phyloP scores from a whole-genome alignment of 2,329 filamentous ascomycete genomes.

The Coccinonectria pachysandricola region DNA sequence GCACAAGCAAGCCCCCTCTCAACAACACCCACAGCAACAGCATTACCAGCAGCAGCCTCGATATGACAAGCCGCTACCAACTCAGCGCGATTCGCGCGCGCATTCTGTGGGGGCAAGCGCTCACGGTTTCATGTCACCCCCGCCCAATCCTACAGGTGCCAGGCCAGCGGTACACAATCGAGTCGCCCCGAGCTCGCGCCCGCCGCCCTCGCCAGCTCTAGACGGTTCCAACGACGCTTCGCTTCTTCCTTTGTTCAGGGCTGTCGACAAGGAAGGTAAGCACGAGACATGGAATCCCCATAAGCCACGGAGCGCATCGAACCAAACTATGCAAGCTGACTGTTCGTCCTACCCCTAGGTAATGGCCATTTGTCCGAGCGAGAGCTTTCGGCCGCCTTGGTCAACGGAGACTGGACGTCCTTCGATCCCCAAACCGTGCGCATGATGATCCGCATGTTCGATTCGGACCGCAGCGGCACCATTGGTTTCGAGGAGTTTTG shows the following conservation, averaged over 20 bases:
- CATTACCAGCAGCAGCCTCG: conserved; percentile 24
- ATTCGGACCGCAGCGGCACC: conserved; percentile 76
- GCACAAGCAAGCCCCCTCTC: conserved; percentile 21
- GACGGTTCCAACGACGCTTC: conserved; percentile 38
- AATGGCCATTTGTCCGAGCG: conserved; percentile 75
- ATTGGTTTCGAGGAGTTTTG: conserved; percentile 96
- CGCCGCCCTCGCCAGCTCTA: conserved; percentile 54
- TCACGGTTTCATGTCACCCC: conserved; percentile 41
- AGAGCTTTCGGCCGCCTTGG: conserved; percentile 80
- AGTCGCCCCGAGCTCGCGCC: conserved; percentile 47
- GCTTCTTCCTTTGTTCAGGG: conserved; percentile 75
- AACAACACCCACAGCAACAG: conserved; percentile 16
- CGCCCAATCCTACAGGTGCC: conserved; percentile 33
- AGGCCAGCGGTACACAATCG: conserved; percentile 36
- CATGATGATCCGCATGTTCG: conserved; percentile 99
- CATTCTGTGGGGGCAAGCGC: conserved; percentile 15
- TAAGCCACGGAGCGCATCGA: too few species aligned
- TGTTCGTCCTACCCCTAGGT: too few species aligned
- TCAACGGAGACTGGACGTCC: conserved; percentile 91
- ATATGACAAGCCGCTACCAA: conserved; percentile 27
- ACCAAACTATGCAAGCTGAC: too few species aligned
- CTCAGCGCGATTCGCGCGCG: conserved; percentile 18
- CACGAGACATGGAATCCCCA: too few species aligned
- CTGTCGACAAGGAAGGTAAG: conserved; percentile 76
- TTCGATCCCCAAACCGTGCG: conserved; percentile 91